Conservation (phyloP, 1,139 yeast genomes). For the Lodderomyces elongisporus region DNA sequence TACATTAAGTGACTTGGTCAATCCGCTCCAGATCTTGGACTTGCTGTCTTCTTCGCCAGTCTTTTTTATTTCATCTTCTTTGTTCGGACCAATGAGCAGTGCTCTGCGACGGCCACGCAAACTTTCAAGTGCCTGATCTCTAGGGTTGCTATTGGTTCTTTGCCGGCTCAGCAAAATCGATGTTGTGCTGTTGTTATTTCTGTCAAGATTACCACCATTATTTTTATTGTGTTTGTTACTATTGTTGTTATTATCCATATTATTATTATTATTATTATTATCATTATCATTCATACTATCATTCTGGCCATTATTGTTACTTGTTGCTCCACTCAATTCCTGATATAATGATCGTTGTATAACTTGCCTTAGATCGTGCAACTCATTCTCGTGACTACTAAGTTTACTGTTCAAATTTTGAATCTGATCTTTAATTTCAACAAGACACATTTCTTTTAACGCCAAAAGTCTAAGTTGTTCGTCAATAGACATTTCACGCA, state of each 20-base stretch:
- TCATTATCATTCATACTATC: too few relatives aligned
- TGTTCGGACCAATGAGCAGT: slow-evolving; percentile 2
- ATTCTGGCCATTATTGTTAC: slow-evolving; percentile 1
- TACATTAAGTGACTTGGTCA: slow-evolving; percentile 53
- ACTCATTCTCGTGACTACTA: slow-evolving; percentile 39
- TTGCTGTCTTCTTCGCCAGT: slow-evolving; percentile 2
- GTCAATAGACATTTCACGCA: slow-evolving; percentile 37
- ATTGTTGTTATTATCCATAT: too few relatives aligned
- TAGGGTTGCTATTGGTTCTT: slow-evolving; percentile 26
- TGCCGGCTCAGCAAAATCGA: slow-evolving; percentile 12
- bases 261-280: too few relatives aligned
- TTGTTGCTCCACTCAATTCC: slow-evolving; percentile 19
- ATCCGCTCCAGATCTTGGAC: slow-evolving; percentile 29
- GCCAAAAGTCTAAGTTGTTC: slow-evolving; percentile 57
- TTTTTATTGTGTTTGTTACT: slow-evolving; percentile 9
- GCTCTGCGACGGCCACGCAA: slow-evolving; percentile 21
- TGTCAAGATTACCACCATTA: too few relatives aligned
- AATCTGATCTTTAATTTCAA: slow-evolving; percentile 51
- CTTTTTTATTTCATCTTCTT: slow-evolving; percentile 7
- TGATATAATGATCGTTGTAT: slow-evolving; percentile 38
- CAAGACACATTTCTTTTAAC: slow-evolving; percentile 56
- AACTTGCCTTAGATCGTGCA: slow-evolving; percentile 41
- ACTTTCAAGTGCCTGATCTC: slow-evolving; percentile 34
- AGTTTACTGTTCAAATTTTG: slow-evolving; percentile 27
- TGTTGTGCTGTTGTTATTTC: too few relatives aligned